Evolutionary conservation across 768 basidiomycete genomes (phyloP), one percentile per base, ranked within the genome.

Genomic region (Termitomyces sp.): DNA sequence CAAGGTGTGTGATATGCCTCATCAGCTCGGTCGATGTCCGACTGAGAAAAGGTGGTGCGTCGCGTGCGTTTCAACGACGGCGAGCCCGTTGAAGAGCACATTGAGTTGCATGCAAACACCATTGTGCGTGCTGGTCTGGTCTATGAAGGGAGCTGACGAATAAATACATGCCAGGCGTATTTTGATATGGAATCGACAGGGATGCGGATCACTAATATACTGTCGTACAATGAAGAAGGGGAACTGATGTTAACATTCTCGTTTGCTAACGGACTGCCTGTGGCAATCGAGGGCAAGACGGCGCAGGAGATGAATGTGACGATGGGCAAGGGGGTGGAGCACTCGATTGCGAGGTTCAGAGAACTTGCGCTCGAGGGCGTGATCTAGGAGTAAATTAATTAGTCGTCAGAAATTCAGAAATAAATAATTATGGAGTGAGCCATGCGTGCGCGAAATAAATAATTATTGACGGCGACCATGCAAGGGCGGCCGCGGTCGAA

Each of bases 401-500:
- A n/a, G n/a, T n/a, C n/a, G n/a, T n/a, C n/a, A n/a, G n/a, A n/a
- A n/a, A n/a, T n/a, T n/a, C 27, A 27, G 27, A 27, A 27, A 27
- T 27, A 27, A 27, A 27, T 27, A 27, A 27, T 27, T 27, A 27
- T 27, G 2, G 2, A 27, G 27, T 27, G 27, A 27, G n/a, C 27
- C 27, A 27, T 27, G 27, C 27, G 4, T n/a, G n/a, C n/a, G n/a
- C n/a, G 27, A 27, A 27, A 27, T 27, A 27, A 27, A 27, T 27
- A 27, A 27, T 3, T 27, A 27, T 34, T 11, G 7, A 11, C 50
- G 45, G 30, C 42, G 31, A 36, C 31, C 22, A 57, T 55, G 50
- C 30, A 58, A 37, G 54, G 46, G 42, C 72, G 74, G 37, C 64
- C 66, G n/a, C 65, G 74, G 58, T 68, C 74, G 1, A 73, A 74